Conservation (phyloP, 148 eudicot genomes). For the Hydrangea macrophylla region DNA sequence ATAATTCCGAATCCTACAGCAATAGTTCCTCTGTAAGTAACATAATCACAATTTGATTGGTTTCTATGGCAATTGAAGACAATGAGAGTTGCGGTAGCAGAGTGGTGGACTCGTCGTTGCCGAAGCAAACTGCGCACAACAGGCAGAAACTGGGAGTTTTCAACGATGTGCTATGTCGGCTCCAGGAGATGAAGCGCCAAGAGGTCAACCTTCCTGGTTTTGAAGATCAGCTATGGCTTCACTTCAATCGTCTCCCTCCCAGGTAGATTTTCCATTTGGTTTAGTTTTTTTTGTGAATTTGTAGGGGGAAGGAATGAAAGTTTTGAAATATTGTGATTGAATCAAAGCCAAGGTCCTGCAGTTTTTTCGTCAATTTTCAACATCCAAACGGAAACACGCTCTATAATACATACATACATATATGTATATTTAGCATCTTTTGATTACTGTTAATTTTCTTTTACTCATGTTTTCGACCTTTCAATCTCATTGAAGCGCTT, state of each 20-base stretch:
- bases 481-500: neutral
- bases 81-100: constrained; percentile 58
- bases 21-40: neutral
- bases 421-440: neutral
- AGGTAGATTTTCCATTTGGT: constrained; percentile 18
- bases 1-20: neutral
- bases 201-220: constrained; percentile 45
- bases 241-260: constrained; percentile 63
- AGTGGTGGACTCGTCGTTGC: constrained; percentile 26
- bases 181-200: constrained; percentile 32
- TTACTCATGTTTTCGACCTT: neutral
- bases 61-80: constrained; percentile 49
- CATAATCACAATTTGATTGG: neutral
- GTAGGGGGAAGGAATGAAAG: neutral
- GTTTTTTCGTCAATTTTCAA: neutral
- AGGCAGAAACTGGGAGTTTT: constrained; percentile 38
- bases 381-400: too few relatives aligned
- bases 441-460: neutral
- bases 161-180: constrained; percentile 40
- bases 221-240: constrained; percentile 61
- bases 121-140: constrained; percentile 22
- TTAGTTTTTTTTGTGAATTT: neutral
- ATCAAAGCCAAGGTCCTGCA: too few relatives aligned
- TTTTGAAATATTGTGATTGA: too few relatives aligned
- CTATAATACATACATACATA: too few relatives aligned